Evolutionary conservation across 331 rosid genomes (phyloP).

Genomic region (Pyracantha coccinea): DNA sequence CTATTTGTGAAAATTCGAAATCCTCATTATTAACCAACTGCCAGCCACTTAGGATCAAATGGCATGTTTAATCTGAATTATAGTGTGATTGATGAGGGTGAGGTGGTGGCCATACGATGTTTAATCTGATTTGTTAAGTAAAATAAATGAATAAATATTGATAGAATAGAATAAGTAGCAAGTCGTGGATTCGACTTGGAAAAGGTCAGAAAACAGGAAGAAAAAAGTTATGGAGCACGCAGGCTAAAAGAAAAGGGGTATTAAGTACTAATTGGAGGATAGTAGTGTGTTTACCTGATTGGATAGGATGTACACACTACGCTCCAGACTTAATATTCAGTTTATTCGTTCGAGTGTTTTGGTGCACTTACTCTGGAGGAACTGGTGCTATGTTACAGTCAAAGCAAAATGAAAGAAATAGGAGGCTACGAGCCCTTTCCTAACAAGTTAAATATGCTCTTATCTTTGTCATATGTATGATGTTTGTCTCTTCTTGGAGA

Average conservation of each 20-base stretch:
- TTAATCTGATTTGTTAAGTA: neutral
- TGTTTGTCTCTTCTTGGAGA: neutral
- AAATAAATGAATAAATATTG: neutral
- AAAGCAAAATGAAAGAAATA: neutral
- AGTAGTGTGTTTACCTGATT: neutral
- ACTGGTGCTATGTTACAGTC: neutral
- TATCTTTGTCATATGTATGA: neutral
- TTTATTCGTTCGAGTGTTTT: too few relatives aligned
- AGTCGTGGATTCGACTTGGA: neutral
- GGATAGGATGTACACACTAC: neutral
- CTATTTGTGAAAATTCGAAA: neutral
- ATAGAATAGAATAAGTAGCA: neutral
- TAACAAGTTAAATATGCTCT: neutral
- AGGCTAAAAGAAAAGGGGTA: too few relatives aligned
- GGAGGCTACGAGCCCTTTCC: neutral
- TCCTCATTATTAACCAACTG: neutral
- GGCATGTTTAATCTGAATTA: neutral
- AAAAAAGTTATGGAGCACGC: too few relatives aligned
- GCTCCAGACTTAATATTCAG: too few relatives aligned
- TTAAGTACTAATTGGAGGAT: neutral
- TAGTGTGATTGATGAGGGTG: neutral
- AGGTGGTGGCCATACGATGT: neutral
- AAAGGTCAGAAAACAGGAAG: neutral
- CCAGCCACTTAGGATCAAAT: neutral
- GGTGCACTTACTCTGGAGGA: neutral